Evolutionary conservation across 352 stramenopile species (phyloP).

Genomic region (Phytophthora pisi): DNA sequence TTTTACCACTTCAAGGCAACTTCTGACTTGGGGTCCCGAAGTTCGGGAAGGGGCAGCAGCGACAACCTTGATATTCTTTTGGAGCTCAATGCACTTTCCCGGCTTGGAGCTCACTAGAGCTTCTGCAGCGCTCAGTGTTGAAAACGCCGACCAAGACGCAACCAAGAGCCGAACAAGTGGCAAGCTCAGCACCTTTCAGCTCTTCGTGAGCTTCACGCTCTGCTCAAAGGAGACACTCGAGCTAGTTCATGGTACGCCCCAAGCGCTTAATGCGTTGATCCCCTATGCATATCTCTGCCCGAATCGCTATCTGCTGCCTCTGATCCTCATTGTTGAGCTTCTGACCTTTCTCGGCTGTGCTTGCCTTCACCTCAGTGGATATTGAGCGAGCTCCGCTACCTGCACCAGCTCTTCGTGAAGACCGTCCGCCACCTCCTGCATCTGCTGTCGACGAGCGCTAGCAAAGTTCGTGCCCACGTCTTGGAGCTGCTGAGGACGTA

Average conservation of each 20-base stretch:
- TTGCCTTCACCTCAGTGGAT: slow-evolving; percentile 14
- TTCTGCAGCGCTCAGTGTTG: slow-evolving; percentile 10
- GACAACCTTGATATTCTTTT: neutral
- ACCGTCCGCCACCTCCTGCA: slow-evolving; percentile 26
- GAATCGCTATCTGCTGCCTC: too few relatives aligned
- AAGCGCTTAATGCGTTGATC: neutral
- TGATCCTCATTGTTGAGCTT: neutral
- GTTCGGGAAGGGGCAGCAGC: slow-evolving; percentile 20
- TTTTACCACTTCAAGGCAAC: slow-evolving; percentile 19
- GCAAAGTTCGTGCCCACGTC: slow-evolving; percentile 14
- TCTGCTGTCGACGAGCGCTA: slow-evolving; percentile 14
- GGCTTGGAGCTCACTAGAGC: neutral
- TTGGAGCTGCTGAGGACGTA: slow-evolving; percentile 18
- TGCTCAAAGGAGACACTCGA: slow-evolving; percentile 8
- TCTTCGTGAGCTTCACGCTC: slow-evolving; percentile 8
- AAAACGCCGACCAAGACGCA: slow-evolving; percentile 8
- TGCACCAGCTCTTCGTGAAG: slow-evolving; percentile 29
- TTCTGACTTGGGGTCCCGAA: slow-evolving; percentile 3
- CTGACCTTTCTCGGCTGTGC: slow-evolving; percentile 20
- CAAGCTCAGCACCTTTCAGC: neutral
- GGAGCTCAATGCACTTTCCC: neutral
- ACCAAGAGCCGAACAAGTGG: slow-evolving; percentile 2
- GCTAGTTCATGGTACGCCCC: slow-evolving; percentile 28
- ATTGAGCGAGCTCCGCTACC: slow-evolving; percentile 21
- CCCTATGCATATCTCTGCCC: neutral